These are phyloP conservation scores for Cyclostephanos invisitatus DNA, from an alignment of 108 stramenopile genomes.

Conservation along the genomic window DNA sequence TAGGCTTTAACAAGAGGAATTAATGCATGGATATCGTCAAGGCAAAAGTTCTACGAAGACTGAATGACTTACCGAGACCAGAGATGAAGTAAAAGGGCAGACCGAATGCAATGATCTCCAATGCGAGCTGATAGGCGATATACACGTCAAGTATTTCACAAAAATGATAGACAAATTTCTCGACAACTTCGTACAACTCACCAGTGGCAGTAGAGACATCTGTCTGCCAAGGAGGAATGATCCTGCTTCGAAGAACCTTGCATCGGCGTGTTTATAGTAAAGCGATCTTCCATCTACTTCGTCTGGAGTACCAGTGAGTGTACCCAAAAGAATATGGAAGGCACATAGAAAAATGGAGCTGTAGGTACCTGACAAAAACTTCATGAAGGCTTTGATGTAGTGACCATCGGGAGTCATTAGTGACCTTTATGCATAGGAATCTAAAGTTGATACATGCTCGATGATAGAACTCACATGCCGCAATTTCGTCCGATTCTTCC, in stretches of 20 bases:
- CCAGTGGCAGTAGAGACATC: conserved; percentile 60
- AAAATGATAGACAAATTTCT: conserved; percentile 1
- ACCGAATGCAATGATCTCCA: conserved; percentile 73
- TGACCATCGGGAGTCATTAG: background rate
- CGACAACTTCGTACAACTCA: conserved; percentile 1
- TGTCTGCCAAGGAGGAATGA: conserved; percentile 65
- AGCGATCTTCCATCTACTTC: conserved; percentile 73
- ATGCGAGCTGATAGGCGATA: conserved; percentile 9
- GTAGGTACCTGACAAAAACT: conserved; percentile 37
- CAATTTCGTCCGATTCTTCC: background rate
- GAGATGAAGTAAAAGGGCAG: conserved; percentile 71
- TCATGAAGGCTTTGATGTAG: conserved; percentile 9
- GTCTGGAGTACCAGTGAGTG: conserved; percentile 70
- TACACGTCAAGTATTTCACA: background rate
- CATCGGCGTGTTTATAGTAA: conserved; percentile 87
- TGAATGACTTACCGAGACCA: conserved; percentile 39
- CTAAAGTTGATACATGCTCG: background rate
- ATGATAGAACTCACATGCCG: background rate
- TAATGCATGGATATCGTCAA: no score
- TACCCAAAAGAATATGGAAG: conserved; percentile 78
- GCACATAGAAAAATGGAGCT: conserved; percentile 54
- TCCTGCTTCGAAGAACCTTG: conserved; percentile 78
- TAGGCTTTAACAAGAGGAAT: conserved; percentile 4
- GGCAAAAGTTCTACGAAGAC: no score
- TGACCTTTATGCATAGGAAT: background rate